Conservation (phyloP, 768 basidiomycete species). For the Suillus subluteus region DNA sequence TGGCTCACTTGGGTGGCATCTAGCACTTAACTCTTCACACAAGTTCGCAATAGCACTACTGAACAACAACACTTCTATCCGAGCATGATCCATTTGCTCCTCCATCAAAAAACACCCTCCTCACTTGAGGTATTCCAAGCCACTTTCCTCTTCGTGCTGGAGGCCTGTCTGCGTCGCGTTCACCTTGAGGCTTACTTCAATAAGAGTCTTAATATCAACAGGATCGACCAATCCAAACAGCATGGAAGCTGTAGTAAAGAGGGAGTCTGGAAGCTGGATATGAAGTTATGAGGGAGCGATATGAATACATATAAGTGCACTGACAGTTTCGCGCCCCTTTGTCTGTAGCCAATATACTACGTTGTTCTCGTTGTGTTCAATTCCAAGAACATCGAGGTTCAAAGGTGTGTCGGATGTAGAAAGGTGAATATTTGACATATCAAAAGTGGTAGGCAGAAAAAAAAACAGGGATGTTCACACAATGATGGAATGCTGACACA, state of each 20-base stretch:
- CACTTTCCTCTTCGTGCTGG: background rate
- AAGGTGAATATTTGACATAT: background rate
- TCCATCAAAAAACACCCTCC: background rate
- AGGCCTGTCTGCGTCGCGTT: background rate
- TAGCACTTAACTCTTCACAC: background rate
- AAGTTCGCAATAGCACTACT: background rate
- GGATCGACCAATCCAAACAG: background rate
- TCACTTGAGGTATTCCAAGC: no score
- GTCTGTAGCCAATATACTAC: background rate
- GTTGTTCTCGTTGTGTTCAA: no score
- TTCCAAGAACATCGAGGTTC: background rate
- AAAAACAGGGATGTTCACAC: background rate
- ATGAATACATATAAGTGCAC: background rate
- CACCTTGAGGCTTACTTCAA: background rate
- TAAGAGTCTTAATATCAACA: background rate
- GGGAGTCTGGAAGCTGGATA: background rate
- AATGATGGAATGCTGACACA: background rate
- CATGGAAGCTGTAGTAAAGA: background rate
- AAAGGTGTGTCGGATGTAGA: background rate
- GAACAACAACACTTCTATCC: background rate
- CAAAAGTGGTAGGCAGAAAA: background rate
- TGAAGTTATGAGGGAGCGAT: no score
- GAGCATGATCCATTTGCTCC: background rate
- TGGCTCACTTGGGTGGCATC: constrained; percentile 21
- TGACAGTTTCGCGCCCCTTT: background rate